These are phyloP conservation scores for Crucibulum laeve DNA, from an alignment of 768 basidiomycete species.

Conservation along the genomic window DNA sequence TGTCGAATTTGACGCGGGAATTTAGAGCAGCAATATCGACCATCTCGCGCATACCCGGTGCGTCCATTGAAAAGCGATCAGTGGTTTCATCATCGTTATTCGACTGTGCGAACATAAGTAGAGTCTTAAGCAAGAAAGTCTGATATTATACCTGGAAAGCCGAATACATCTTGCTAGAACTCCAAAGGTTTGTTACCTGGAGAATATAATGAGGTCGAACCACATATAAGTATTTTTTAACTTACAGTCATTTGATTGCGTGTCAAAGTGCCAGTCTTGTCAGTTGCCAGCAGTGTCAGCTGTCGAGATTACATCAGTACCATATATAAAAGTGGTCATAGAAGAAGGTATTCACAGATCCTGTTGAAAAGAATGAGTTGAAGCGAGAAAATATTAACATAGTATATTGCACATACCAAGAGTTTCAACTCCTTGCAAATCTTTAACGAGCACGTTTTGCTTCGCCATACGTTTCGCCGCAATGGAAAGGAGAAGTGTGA, in stretches of 20 bases:
- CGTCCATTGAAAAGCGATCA: slow-evolving; percentile 41
- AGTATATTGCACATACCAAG: slow-evolving; percentile 36
- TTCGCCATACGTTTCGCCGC: slow-evolving; percentile 70
- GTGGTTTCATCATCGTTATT: slow-evolving; percentile 64
- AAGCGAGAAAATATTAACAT: slow-evolving; percentile 11
- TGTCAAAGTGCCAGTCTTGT: slow-evolving; percentile 70
- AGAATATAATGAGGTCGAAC: background rate
- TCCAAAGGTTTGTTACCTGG: slow-evolving; percentile 65
- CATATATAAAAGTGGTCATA: background rate
- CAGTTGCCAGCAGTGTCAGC: slow-evolving; percentile 65
- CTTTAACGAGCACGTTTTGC: slow-evolving; percentile 70
- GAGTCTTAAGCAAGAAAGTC: background rate
- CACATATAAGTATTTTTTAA: background rate
- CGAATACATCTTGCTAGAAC: slow-evolving; percentile 54
- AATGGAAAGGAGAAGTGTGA: slow-evolving; percentile 63
- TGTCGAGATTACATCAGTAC: slow-evolving; percentile 17
- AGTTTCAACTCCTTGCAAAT: slow-evolving; percentile 70
- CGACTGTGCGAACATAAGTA: slow-evolving; percentile 29
- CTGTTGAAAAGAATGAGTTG: slow-evolving; percentile 38
- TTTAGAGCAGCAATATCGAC: slow-evolving; percentile 63
- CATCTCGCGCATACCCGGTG: slow-evolving; percentile 61
- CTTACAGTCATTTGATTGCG: slow-evolving; percentile 68
- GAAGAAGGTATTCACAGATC: slow-evolving; percentile 31
- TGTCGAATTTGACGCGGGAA: slow-evolving; percentile 69
- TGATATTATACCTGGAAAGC: slow-evolving; percentile 49